Evolutionary conservation across 805 yeast species (phyloP), one percentile per base, ranked within the genome.

Genomic region (Pichia sporocuriosa): DNA sequence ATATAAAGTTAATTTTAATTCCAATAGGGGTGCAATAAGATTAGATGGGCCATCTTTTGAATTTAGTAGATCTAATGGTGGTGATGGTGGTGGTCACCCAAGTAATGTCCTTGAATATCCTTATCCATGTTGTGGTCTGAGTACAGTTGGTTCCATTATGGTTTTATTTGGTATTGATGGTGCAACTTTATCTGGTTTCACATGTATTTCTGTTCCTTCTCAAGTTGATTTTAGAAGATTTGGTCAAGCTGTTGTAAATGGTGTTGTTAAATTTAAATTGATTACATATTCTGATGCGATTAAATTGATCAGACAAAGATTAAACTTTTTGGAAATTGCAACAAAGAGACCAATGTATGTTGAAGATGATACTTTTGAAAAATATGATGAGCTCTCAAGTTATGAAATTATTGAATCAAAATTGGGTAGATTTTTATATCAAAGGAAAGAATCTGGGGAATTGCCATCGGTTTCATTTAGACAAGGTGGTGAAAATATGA

Each of bases 401-500:
- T 50, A 51, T 35, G 46, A 41, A 29, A 22, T 23, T 1, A 32
- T 48, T 17, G 37, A 39, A 8, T 26, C 36, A 3, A 35, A 44
- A 15, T 26, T 44, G 12, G 54, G 52, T n/a, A 32, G 39, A 6
- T 42, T 54, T 17, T 36, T 56, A 11, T 53, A 51, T 25, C 34
- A 38, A 19, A 39, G 51, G 34, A 31, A 28, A 3, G 22, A 15
- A 16, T 25, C 39, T 6, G 42, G 40, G 2, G 39, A 31, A 3
- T 34, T 57, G 29, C 62, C 62, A n/a, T 17, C 27, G 22, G 48
- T 49, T 15, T 35, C 51, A 12, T 49, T 48, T 21, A 48, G 66
- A 33, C 65, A 59, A 39, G 61, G 58, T 8, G 65, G 66, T 30
- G 67, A 62, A 43, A 43, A 46, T 13, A 57, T 60, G 62, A 47